These are phyloP conservation scores for Lactarius evosmus DNA, from an alignment of 768 basidiomycete genomes.

Conservation along the genomic window DNA sequence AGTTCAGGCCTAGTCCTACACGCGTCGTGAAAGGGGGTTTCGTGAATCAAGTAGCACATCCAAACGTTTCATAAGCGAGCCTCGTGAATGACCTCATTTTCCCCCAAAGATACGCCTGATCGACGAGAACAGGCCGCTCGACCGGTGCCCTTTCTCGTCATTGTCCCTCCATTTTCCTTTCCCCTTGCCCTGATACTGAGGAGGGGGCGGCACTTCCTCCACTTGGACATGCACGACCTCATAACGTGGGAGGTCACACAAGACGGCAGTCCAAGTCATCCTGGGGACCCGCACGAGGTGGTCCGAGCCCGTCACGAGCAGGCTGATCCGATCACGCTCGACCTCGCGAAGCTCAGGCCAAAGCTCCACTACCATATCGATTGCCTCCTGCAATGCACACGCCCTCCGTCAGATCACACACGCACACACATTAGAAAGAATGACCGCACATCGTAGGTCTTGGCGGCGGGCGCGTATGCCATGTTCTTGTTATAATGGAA, in stretches of 20 bases:
- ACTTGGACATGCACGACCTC: slow-evolving; percentile 23
- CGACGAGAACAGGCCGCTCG: slow-evolving; percentile 16
- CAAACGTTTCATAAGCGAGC: not conserved
- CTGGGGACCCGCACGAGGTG: slow-evolving; percentile 22
- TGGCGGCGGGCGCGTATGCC: slow-evolving; percentile 24
- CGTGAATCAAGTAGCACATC: not conserved
- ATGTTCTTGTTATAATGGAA: slow-evolving; percentile 21
- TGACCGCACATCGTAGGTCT: slow-evolving; percentile 19
- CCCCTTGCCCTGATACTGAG: slow-evolving; percentile 19
- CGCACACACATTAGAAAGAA: not conserved
- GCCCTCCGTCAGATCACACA: not conserved
- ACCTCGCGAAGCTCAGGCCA: slow-evolving; percentile 18
- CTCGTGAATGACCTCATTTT: not conserved
- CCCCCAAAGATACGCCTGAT: slow-evolving; percentile 15
- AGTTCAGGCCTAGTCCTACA: too few species aligned
- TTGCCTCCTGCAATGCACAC: slow-evolving; percentile 17
- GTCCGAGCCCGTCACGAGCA: slow-evolving; percentile 17
- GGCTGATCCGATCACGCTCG: slow-evolving; percentile 11
- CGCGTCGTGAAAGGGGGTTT: not conserved
- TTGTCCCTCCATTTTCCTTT: not conserved
- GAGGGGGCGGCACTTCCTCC: slow-evolving; percentile 18
- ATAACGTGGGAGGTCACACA: slow-evolving; percentile 21
- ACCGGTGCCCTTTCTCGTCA: not conserved
- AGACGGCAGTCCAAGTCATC: slow-evolving; percentile 20
- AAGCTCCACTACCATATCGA: slow-evolving; percentile 13